Base-by-base conservation (phyloP, 2,329 filamentous ascomycete genomes). In the Tothia fuscella region DNA sequence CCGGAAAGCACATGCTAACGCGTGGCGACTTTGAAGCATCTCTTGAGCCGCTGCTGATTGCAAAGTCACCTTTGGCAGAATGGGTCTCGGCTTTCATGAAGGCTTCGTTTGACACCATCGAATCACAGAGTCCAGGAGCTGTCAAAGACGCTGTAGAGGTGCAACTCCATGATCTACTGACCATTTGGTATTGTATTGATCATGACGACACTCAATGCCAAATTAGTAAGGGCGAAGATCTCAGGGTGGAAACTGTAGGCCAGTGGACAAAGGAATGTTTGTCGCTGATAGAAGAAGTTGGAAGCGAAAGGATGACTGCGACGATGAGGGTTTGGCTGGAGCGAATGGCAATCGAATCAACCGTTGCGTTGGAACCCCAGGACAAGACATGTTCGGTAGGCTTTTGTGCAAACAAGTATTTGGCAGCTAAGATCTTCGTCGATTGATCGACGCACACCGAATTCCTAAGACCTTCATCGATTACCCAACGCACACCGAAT, bases 201-300 rank as follows among this genome's bases (percentile, higher is more conserved):
- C 39, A 25, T 13, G n/a, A 38, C 40, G 31, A 25, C 2, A 24
- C 28, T 25, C 17, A 16, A 14, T 33, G 31, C 3, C 40, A 10
- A n/a, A 20, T 40, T 12, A 24, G 35, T 13, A 53, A 53, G n/a
- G 55, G 54, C 0, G 82, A 93, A 59, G 91, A 98, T 57, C 80
- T 98, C 43, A 74, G 91, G 16, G 69, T 98, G 30, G 91, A 98
- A 64, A 93, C 87, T 0, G 66, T 74, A 2, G 91, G 89, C 2
- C 91, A 96, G 65, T 98, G 91, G 91, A 93, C 88, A 33, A 71
- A 85, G 43, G 84, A 42, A 72, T 98, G 48, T 74, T 76, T 59
- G 74, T 85, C 56, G 80, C 88, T 59, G 70, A 84, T 38, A 58
- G 55, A 38, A 74, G 81, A 48, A 85, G 84, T 0, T 84, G 80